Conservation (phyloP, 2,329 filamentous ascomycete species). For the Zymoseptoria passerinii region DNA sequence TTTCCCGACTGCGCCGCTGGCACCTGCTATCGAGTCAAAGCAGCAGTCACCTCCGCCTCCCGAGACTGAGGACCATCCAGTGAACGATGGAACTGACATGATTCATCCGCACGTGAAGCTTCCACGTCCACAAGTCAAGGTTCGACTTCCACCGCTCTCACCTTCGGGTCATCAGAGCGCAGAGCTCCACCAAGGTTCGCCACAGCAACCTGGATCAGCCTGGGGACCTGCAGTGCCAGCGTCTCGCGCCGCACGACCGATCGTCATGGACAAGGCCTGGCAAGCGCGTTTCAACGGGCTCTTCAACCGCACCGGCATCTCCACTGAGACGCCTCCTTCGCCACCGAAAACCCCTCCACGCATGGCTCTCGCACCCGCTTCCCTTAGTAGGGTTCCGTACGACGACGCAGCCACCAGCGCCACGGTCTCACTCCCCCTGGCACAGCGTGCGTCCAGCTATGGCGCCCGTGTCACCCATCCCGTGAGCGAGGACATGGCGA, state of each 20-base stretch:
- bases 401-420: constrained; percentile 52
- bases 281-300: constrained; percentile 78
- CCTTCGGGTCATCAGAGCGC: constrained; percentile 30
- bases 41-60: constrained; percentile 52
- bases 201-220: constrained; percentile 31
- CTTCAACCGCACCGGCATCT: constrained; percentile 52
- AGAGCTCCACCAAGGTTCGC: constrained; percentile 28
- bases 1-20: constrained; percentile 18
- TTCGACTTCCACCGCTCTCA: constrained; percentile 64
- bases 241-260: constrained; percentile 33
- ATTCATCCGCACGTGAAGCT: constrained; percentile 60
- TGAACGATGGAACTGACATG: constrained; percentile 55
- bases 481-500: constrained; percentile 23
- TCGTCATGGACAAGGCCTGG: constrained; percentile 52
- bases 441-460: constrained; percentile 18
- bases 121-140: constrained; percentile 62
- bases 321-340: constrained; percentile 30
- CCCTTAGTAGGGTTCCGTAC: constrained; percentile 59
- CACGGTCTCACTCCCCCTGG: constrained; percentile 60
- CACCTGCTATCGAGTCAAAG: constrained; percentile 15
- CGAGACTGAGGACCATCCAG: constrained; percentile 64
- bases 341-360: constrained; percentile 33
- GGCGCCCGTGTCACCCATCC: neutral
- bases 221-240: constrained; percentile 34
- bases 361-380: constrained; percentile 44